Evolutionary conservation across 768 basidiomycete genomes (phyloP).

Genomic region (Agrocybe praecox): DNA sequence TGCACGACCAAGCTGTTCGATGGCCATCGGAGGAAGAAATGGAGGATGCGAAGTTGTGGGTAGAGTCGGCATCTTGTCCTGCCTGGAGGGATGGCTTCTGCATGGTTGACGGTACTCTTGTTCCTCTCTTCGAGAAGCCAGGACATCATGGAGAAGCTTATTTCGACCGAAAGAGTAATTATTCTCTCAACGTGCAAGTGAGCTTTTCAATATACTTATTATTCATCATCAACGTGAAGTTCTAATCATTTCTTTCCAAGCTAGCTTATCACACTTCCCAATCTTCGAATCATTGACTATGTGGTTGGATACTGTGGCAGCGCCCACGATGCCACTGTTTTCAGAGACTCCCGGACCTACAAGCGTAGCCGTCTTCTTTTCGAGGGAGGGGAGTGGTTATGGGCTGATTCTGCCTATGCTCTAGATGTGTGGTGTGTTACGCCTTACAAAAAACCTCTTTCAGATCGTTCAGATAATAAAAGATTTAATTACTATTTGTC

Average conservation of each 20-base stretch:
- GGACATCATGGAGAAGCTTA: conserved; percentile 34
- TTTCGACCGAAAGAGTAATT: conserved; percentile 31
- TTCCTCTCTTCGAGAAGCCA: conserved; percentile 30
- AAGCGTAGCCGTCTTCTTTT: neutral
- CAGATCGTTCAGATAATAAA: conserved; percentile 20
- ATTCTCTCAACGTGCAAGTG: conserved; percentile 33
- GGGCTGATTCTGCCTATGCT: conserved; percentile 32
- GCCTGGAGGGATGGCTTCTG: conserved; percentile 27
- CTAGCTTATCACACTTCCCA: conserved; percentile 26
- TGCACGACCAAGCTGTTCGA: conserved; percentile 17
- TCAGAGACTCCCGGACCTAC: conserved; percentile 1
- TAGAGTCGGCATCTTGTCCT: conserved; percentile 5
- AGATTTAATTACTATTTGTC: conserved; percentile 28
- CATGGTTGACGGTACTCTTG: conserved; percentile 33
- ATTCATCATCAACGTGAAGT: neutral
- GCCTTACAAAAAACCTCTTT: conserved; percentile 31
- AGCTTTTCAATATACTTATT: conserved; percentile 1
- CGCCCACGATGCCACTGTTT: conserved; percentile 26
- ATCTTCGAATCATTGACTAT: conserved; percentile 30
- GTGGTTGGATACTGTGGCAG: conserved; percentile 27
- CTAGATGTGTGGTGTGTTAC: conserved; percentile 22
- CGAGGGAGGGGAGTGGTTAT: conserved; percentile 12
- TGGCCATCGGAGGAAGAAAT: conserved; percentile 18
- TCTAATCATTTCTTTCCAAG: conserved; percentile 3
- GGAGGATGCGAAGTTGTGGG: conserved; percentile 24